Evolutionary conservation across 2,329 filamentous ascomycete genomes (phyloP).

Genomic region (Aspergillus aculeatus): DNA sequence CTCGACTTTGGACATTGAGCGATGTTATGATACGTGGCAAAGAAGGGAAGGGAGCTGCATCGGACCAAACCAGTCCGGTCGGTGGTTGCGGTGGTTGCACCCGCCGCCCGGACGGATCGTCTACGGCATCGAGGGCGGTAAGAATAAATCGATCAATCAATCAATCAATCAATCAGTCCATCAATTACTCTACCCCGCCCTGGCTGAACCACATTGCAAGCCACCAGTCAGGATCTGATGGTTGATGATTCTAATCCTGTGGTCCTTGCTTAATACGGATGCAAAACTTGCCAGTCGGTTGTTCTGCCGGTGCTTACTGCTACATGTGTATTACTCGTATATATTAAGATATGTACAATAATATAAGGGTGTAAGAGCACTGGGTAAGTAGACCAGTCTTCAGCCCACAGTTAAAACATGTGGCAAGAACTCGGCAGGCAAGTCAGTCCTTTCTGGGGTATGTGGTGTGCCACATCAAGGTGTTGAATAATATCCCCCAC

Average conservation of each 20-base stretch:
- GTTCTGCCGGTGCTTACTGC: background rate
- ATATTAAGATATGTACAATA: too few relatives aligned
- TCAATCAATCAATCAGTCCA: background rate
- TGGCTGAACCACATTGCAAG: background rate
- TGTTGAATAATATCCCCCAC: background rate
- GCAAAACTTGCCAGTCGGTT: background rate
- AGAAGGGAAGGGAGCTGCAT: constrained; percentile 2
- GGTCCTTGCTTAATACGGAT: background rate
- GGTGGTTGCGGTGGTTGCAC: constrained; percentile 11
- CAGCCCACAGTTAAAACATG: too few relatives aligned
- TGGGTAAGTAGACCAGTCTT: too few relatives aligned
- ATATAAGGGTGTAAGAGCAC: too few relatives aligned
- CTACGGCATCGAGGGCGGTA: background rate
- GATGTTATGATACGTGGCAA: constrained; percentile 8
- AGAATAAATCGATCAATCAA: too few relatives aligned
- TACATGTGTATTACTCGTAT: too few relatives aligned
- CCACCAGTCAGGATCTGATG: background rate
- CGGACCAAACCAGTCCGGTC: constrained; percentile 22
- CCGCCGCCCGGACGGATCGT: constrained; percentile 7
- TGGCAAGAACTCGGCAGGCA: too few relatives aligned
- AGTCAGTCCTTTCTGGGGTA: background rate
- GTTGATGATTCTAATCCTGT: too few relatives aligned
- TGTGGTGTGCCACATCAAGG: background rate
- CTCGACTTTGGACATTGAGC: too few relatives aligned
- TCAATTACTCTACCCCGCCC: background rate